Evolutionary conservation across 805 yeast genomes (phyloP).

Genomic region (Saturnispora ahearnii): DNA sequence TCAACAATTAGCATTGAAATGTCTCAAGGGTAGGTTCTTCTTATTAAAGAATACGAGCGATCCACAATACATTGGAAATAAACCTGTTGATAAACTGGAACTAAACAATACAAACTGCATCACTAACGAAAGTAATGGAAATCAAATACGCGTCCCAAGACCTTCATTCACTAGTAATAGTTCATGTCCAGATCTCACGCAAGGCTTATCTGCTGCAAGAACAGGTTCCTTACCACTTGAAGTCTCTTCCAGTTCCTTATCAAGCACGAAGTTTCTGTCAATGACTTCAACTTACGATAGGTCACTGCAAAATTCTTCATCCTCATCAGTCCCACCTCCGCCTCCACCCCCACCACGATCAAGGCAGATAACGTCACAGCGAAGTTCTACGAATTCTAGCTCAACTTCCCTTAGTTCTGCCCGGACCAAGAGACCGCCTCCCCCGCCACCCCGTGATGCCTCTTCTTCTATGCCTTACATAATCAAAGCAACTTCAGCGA

Average conservation of each 20-base stretch:
- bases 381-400: background rate
- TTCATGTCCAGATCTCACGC: background rate
- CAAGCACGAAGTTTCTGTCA: background rate
- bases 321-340: background rate
- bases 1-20: slow-evolving; percentile 33
- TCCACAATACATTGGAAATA: background rate
- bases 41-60: background rate
- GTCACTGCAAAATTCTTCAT: too few relatives aligned
- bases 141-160: background rate
- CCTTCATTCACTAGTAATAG: background rate
- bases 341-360: background rate
- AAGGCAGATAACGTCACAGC: background rate
- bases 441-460: background rate
- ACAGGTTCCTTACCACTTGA: background rate
- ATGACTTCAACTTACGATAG: too few relatives aligned
- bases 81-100: background rate
- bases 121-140: background rate
- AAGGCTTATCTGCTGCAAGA: background rate
- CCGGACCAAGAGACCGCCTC: background rate
- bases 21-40: slow-evolving; percentile 18
- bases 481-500: background rate
- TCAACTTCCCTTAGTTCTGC: background rate
- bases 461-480: background rate
- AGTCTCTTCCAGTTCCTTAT: background rate
- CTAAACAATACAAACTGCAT: background rate